phyloP scores from a whole-genome alignment of 805 yeast species.

The Metschnikowia orientalis region DNA sequence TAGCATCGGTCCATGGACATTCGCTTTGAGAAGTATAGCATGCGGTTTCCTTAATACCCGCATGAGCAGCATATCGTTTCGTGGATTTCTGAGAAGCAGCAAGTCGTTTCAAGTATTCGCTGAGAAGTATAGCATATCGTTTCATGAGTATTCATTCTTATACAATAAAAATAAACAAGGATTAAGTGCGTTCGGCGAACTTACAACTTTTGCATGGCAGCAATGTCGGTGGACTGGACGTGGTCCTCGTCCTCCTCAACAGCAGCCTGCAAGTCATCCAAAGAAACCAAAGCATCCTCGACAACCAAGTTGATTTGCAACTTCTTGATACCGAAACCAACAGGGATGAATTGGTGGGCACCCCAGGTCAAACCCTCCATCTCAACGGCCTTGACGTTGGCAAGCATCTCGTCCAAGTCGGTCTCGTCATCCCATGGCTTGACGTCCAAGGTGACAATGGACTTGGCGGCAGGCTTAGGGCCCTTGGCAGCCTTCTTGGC shows the following conservation, averaged over 20 bases:
- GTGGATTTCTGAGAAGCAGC: too few species aligned
- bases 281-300: slow-evolving; percentile 93
- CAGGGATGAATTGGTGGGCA: slow-evolving; percentile 92
- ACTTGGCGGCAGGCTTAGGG: slow-evolving; percentile 98
- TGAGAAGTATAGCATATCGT: slow-evolving; percentile 1
- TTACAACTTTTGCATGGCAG: slow-evolving; percentile 98
- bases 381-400: slow-evolving; percentile 78
- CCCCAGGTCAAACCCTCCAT: slow-evolving; percentile 98
- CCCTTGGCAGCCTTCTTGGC: slow-evolving; percentile 97
- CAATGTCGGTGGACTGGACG: slow-evolving; percentile 98
- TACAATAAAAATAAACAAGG: slow-evolving; percentile 20
- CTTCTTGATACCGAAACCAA: slow-evolving; percentile 99
- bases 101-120: too few species aligned
- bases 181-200: slow-evolving; percentile 3
- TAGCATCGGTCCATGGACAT: too few species aligned
- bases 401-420: slow-evolving; percentile 81
- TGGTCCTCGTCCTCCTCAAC: slow-evolving; percentile 96
- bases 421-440: slow-evolving; percentile 99
- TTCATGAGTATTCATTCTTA: slow-evolving; percentile 18
- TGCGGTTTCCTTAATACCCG: too few species aligned
- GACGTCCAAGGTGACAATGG: slow-evolving; percentile 92
- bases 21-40: too few species aligned
- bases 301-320: slow-evolving; percentile 97
- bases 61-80: too few species aligned
- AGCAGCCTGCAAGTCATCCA: slow-evolving; percentile 77